phyloP scores from a whole-genome alignment of 139 green algal genomes.

The Picochlorum sp. region DNA sequence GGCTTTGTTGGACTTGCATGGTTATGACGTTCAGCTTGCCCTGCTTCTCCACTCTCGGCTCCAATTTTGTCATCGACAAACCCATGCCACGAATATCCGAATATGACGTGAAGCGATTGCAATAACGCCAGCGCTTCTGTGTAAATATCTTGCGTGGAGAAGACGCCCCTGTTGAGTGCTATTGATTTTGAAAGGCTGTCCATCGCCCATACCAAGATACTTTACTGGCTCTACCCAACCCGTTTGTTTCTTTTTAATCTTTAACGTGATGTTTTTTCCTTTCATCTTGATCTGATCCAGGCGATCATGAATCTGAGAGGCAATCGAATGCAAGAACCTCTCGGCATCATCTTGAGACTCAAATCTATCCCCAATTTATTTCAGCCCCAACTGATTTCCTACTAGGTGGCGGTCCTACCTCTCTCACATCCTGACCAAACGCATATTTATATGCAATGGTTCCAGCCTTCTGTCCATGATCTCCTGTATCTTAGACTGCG shows the following conservation, averaged over 20 bases:
- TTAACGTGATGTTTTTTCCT: slow-evolving; percentile 67
- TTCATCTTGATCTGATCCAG: slow-evolving; percentile 30
- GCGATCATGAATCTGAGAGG: slow-evolving; percentile 30
- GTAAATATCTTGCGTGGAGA: slow-evolving; percentile 29
- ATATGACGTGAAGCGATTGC: slow-evolving; percentile 30
- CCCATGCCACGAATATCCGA: slow-evolving; percentile 70
- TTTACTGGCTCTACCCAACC: slow-evolving; percentile 69
- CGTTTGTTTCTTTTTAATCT: slow-evolving; percentile 64
- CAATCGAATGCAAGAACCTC: slow-evolving; percentile 53
- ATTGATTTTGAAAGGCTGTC: slow-evolving; percentile 62
- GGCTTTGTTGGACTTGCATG: neutral
- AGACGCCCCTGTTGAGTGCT: slow-evolving; percentile 27
- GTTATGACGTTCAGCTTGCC: neutral
- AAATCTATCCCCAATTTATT: slow-evolving; percentile 93
- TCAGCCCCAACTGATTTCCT: slow-evolving; percentile 74
- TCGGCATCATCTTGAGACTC: slow-evolving; percentile 37
- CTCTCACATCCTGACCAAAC: slow-evolving; percentile 44
- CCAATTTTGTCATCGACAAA: slow-evolving; percentile 33
- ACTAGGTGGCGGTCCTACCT: slow-evolving; percentile 32
- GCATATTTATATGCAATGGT: slow-evolving; percentile 38
- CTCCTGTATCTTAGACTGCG: slow-evolving; percentile 42
- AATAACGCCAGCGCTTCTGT: slow-evolving; percentile 43
- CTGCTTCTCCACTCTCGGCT: neutral
- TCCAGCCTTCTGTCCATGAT: slow-evolving; percentile 67
- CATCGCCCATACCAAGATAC: slow-evolving; percentile 86